Conservation (phyloP, 768 basidiomycete species). For the Sporobolomyces phaffii region DNA sequence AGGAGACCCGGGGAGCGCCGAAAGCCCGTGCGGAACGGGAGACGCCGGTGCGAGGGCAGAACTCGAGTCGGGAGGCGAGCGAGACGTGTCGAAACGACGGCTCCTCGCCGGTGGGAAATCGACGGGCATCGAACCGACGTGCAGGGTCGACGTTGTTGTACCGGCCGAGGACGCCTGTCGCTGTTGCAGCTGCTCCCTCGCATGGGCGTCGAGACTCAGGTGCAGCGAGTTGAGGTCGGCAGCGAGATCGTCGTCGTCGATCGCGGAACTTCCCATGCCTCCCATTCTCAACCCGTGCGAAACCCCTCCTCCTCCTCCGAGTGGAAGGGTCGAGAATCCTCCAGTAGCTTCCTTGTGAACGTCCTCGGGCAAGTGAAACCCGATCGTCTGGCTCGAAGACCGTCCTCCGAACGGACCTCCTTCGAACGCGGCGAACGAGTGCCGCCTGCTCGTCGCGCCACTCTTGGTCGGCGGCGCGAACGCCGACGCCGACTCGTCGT, state of each 20-base stretch:
- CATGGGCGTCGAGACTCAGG: constrained; percentile 41
- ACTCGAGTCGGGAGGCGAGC: constrained; percentile 9
- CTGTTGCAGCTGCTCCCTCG: constrained; percentile 6
- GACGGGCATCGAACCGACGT: constrained; percentile 33
- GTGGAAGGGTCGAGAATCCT: constrained; percentile 12
- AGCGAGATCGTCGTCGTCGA: constrained; percentile 42
- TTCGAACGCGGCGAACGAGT: constrained; percentile 42
- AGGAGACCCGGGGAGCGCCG: neutral
- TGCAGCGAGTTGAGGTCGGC: constrained; percentile 43
- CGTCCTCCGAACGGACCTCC: constrained; percentile 19
- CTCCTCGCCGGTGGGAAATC: constrained; percentile 25
- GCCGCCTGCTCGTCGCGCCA: constrained; percentile 41
- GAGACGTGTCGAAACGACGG: constrained; percentile 19
- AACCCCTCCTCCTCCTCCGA: too few relatives aligned
- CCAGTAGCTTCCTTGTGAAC: neutral
- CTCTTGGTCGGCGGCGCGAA: constrained; percentile 39
- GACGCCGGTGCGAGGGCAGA: neutral
- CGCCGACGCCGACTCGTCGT: constrained; percentile 18
- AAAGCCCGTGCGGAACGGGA: neutral
- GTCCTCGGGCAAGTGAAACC: constrained; percentile 39
- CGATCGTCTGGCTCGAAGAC: constrained; percentile 26
- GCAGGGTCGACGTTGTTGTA: constrained; percentile 4
- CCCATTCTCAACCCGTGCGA: constrained; percentile 10
- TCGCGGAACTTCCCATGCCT: constrained; percentile 26
- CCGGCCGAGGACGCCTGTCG: neutral